These are phyloP conservation scores for Aspergillus versicolor DNA, from an alignment of 2,329 filamentous ascomycete genomes.

Conservation along the genomic window DNA sequence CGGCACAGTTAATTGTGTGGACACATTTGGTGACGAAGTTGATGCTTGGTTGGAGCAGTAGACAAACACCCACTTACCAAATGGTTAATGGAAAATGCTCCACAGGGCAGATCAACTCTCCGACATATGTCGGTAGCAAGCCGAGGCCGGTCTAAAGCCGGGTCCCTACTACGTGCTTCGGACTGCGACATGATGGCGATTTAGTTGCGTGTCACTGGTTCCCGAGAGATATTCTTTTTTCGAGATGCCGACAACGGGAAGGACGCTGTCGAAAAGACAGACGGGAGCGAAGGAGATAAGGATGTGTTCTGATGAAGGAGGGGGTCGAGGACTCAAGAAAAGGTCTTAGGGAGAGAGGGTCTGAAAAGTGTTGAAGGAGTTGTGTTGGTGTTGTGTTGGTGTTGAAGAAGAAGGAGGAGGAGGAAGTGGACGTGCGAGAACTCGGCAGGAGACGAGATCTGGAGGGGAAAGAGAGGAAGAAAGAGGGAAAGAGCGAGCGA, in stretches of 20 bases:
- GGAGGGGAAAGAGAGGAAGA: background rate
- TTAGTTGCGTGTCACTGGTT: background rate
- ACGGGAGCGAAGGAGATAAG: background rate
- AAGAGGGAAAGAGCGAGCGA: background rate
- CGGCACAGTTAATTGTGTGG: background rate
- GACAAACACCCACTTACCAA: slow-evolving; percentile 21
- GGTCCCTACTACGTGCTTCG: slow-evolving; percentile 13
- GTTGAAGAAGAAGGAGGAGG: background rate
- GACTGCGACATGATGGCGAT: slow-evolving; percentile 5
- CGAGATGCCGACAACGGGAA: background rate
- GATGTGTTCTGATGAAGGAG: background rate
- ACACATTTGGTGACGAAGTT: background rate
- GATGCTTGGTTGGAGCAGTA: background rate
- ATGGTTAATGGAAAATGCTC: slow-evolving; percentile 23
- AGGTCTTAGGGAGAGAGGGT: background rate
- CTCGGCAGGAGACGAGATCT: background rate
- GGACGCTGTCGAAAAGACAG: background rate
- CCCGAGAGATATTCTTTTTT: background rate
- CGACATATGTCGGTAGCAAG: slow-evolving; percentile 22
- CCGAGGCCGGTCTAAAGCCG: slow-evolving; percentile 21
- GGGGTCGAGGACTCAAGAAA: background rate
- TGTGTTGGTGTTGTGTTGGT: background rate
- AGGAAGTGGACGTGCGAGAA: background rate
- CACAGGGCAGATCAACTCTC: slow-evolving; percentile 25
- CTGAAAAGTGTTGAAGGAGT: background rate